Conservation (phyloP, 306 rosid species). For the Phaseolus lunatus region DNA sequence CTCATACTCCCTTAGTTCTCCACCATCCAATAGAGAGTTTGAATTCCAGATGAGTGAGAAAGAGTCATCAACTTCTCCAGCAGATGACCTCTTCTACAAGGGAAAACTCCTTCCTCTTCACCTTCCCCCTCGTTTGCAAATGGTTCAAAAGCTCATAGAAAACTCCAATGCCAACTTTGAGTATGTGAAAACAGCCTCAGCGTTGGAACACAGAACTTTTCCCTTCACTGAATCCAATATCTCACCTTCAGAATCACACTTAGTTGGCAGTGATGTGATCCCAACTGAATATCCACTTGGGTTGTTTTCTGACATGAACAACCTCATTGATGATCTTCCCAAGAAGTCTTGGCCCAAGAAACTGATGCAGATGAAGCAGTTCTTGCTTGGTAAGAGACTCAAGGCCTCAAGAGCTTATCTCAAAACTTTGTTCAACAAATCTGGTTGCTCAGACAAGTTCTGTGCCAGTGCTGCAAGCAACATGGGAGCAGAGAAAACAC, state of each 20-base stretch:
- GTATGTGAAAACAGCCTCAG: slow-evolving; percentile 43
- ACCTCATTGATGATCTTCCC: slow-evolving; percentile 47
- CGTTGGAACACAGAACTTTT: slow-evolving; percentile 50
- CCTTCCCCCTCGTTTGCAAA: slow-evolving; percentile 89
- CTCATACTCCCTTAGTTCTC: slow-evolving; percentile 60
- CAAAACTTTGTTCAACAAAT: slow-evolving; percentile 69
- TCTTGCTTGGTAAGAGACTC: slow-evolving; percentile 61
- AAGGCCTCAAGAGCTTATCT: slow-evolving; percentile 76
- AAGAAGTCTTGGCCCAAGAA: slow-evolving; percentile 74
- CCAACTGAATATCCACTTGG: slow-evolving; percentile 63
- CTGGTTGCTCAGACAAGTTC: slow-evolving; percentile 64
- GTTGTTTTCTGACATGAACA: slow-evolving; percentile 58
- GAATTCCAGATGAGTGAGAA: slow-evolving; percentile 85
- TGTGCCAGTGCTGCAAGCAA: slow-evolving; percentile 58
- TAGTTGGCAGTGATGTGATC: slow-evolving; percentile 71
- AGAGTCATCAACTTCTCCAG: slow-evolving; percentile 68
- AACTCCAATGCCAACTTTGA: slow-evolving; percentile 49
- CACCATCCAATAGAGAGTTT: slow-evolving; percentile 76
- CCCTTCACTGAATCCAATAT: slow-evolving; percentile 62
- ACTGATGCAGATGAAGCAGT: slow-evolving; percentile 73
- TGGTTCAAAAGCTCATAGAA: slow-evolving; percentile 74
- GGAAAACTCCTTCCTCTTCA: slow-evolving; percentile 98
- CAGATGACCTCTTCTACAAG: slow-evolving; percentile 96
- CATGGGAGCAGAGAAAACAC: slow-evolving; percentile 39
- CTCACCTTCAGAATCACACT: slow-evolving; percentile 70